Percentiles rank a stretch among this genome's conserved stretches.
Conservation (phyloP, 805 yeast species). For the Spathaspora passalidarum region DNA sequence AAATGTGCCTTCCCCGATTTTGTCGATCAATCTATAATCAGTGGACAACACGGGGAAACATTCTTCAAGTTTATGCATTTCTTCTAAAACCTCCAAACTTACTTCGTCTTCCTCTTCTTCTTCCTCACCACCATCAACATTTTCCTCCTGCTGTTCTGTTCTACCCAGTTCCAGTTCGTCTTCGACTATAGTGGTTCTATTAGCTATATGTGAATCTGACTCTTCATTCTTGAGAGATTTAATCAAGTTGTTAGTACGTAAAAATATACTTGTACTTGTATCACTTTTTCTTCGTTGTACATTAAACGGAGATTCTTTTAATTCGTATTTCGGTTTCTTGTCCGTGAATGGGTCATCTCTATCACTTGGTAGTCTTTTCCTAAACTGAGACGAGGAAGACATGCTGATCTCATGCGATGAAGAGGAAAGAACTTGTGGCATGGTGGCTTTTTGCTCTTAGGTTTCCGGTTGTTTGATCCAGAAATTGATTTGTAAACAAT, state of each 20-base stretch:
- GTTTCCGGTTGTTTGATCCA: background rate
- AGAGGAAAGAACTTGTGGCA: background rate
- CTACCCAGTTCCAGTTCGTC: background rate
- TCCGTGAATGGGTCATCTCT: constrained; percentile 19
- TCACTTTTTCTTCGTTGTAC: background rate
- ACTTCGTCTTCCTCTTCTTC: constrained; percentile 44
- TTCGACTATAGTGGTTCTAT: constrained; percentile 4
- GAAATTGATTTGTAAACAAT: background rate
- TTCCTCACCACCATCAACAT: constrained; percentile 1
- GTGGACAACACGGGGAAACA: constrained; percentile 53
- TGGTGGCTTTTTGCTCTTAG: background rate
- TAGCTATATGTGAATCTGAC: background rate
- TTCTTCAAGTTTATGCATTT: constrained; percentile 51
- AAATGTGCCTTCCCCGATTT: constrained; percentile 68
- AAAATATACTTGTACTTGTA: background rate
- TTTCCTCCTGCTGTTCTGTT: background rate
- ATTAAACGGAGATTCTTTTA: background rate
- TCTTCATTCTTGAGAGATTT: background rate
- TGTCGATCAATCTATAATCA: constrained; percentile 50
- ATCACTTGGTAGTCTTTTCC: constrained; percentile 1
- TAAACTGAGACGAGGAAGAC: background rate
- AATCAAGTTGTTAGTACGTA: background rate
- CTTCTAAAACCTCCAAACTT: constrained; percentile 52
- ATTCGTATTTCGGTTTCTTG: background rate
- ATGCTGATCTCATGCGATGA: background rate